A percentile compares a stretch with the other conserved stretches of the same genome.
Conservation (phyloP, 1,284 basidiomycete species). For the Malassezia furfur region DNA sequence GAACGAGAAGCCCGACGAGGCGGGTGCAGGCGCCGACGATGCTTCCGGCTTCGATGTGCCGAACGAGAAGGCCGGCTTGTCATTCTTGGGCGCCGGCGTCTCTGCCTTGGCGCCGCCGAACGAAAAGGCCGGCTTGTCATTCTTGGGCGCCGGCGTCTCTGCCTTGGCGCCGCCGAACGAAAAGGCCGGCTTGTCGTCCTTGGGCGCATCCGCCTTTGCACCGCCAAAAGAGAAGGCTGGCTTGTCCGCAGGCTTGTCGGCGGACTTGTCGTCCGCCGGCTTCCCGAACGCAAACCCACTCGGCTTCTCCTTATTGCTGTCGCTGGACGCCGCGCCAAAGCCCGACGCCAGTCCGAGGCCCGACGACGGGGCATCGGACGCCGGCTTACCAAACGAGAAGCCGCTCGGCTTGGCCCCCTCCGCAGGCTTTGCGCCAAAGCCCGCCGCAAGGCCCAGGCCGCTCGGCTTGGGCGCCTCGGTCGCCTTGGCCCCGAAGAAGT, state of each 20-base stretch:
- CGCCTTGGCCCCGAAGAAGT: background rate
- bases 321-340: background rate
- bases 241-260: background rate
- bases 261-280: too few species aligned
- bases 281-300: constrained; percentile 4
- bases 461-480: too few species aligned
- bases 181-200: background rate
- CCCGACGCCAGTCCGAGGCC: background rate
- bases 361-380: background rate
- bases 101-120: constrained; percentile 19
- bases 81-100: constrained; percentile 16
- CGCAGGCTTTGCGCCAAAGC: background rate
- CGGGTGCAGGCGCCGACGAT: background rate
- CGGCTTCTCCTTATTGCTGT: background rate
- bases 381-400: background rate
- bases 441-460: background rate
- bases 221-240: constrained; percentile 9
- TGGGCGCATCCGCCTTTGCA: background rate
- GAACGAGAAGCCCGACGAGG: constrained; percentile 11
- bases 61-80: constrained; percentile 25
- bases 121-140: constrained; percentile 21
- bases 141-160: constrained; percentile 8
- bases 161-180: constrained; percentile 7
- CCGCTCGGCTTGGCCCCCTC: background rate
- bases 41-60: background rate